These are phyloP conservation scores for Entomortierella lignicola DNA, from an alignment of 192 early-diverging fungal species.

Conservation along the genomic window DNA sequence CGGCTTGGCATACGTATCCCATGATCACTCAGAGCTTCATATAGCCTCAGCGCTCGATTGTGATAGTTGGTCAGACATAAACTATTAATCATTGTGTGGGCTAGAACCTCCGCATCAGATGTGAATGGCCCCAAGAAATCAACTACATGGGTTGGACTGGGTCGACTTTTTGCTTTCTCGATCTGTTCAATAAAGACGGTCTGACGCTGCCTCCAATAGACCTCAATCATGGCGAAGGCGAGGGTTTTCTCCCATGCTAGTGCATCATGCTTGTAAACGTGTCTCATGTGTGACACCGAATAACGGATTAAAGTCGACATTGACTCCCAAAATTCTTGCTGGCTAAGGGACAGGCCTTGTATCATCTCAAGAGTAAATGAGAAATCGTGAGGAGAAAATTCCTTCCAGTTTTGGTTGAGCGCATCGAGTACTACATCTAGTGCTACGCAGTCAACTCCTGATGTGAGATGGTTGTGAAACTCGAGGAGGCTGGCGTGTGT, in stretches of 20 bases:
- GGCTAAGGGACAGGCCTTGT: constrained; percentile 26
- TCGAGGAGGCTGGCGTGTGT: constrained; percentile 8
- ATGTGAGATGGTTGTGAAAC: neutral
- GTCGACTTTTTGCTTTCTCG: neutral
- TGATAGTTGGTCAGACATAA: constrained; percentile 1
- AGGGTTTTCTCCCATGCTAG: constrained; percentile 21
- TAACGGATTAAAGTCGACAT: constrained; percentile 16
- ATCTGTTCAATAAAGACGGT: constrained; percentile 23
- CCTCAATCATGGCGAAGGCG: constrained; percentile 12
- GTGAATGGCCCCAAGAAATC: neutral
- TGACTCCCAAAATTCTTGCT: constrained; percentile 46
- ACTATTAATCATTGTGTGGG: constrained; percentile 17
- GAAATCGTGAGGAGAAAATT: constrained; percentile 14
- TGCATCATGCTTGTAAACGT: neutral
- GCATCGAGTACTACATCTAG: neutral
- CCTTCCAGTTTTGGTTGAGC: neutral
- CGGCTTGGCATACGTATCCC: constrained; percentile 6
- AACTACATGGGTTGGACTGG: too few species aligned
- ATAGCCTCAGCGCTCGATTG: constrained; percentile 19
- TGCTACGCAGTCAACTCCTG: neutral
- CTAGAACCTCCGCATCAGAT: constrained; percentile 22
- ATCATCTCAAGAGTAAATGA: constrained; percentile 34
- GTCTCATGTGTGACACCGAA: neutral
- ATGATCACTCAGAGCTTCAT: neutral
- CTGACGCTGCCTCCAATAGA: constrained; percentile 18